Conservation (phyloP, 345 rosid genomes). For the Melaleuca alternifolia region DNA sequence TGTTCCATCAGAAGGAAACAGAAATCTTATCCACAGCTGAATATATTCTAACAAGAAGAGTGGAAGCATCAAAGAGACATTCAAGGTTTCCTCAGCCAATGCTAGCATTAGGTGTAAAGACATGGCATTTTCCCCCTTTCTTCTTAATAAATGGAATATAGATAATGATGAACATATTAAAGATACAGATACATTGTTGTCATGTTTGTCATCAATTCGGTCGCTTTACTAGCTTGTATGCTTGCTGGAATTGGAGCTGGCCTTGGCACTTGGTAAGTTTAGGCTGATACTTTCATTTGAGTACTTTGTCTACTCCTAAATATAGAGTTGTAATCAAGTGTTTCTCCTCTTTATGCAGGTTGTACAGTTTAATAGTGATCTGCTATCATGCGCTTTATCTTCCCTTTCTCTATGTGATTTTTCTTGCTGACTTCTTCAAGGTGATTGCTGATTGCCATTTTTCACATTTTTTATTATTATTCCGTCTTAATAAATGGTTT, state of each 20-base stretch:
- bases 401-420: constrained; percentile 68
- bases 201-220: constrained; percentile 54
- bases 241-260: constrained; percentile 47
- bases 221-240: constrained; percentile 51
- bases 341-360: constrained; percentile 34
- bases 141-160: not conserved
- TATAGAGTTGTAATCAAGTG: not conserved
- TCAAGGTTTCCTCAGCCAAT: not conserved
- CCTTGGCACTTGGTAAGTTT: constrained; percentile 60
- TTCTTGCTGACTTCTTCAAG: constrained; percentile 92
- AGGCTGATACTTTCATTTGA: not conserved
- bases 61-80: not conserved
- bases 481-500: not conserved
- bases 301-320: not conserved
- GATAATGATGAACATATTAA: too few species aligned
- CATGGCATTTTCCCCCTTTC: not conserved
- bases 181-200: constrained; percentile 59
- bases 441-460: constrained; percentile 10
- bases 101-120: not conserved
- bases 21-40: too few species aligned
- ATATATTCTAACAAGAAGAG: too few species aligned
- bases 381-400: constrained; percentile 82
- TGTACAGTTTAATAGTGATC: constrained; percentile 46
- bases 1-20: too few species aligned
- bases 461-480: not conserved